These are phyloP conservation scores for Cordyceps pruinosa DNA, from an alignment of 2,329 filamentous ascomycete species.

Conservation along the genomic window DNA sequence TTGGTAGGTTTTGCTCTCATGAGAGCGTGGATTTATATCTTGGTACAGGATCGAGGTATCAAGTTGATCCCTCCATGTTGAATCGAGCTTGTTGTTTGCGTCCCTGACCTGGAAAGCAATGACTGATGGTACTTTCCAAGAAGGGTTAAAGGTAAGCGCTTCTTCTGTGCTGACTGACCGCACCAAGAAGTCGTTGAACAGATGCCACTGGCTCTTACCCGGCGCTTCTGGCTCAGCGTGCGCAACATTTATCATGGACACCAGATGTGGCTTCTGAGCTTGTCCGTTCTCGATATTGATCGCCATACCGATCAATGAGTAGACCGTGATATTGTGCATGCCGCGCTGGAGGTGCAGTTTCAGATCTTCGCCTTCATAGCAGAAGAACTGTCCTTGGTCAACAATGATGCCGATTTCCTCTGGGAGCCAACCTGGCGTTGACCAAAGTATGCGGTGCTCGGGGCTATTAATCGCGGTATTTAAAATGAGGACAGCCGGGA, in stretches of 20 bases:
- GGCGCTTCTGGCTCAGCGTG: conserved; percentile 56
- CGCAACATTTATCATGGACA: conserved; percentile 79
- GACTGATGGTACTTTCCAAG: conserved; percentile 89
- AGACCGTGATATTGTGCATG: conserved; percentile 75
- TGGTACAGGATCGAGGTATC: conserved; percentile 81
- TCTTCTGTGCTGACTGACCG: conserved; percentile 72
- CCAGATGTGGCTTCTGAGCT: conserved; percentile 81
- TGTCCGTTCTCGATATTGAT: conserved; percentile 83
- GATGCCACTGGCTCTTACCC: conserved; percentile 72
- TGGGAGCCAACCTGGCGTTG: conserved; percentile 82
- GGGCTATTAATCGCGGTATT: conserved; percentile 70
- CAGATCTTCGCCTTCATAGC: conserved; percentile 88
- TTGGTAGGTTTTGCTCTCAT: conserved; percentile 47
- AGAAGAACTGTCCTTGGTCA: conserved; percentile 86
- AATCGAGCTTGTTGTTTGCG: conserved; percentile 74
- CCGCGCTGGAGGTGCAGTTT: conserved; percentile 72
- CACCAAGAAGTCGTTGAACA: conserved; percentile 97
- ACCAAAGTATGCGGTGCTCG: conserved; percentile 77
- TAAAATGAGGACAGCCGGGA: conserved; percentile 81
- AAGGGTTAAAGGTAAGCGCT: conserved; percentile 79
- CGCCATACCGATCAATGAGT: conserved; percentile 84
- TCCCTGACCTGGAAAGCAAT: conserved; percentile 79
- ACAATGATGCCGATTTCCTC: conserved; percentile 91
- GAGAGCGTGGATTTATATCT: conserved; percentile 45
- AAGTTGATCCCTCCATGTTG: conserved; percentile 75